Evolutionary conservation across 2,329 filamentous ascomycete genomes (phyloP), one percentile per base, ranked within the genome.

Genomic region (Hirsutella minnesotensis): DNA sequence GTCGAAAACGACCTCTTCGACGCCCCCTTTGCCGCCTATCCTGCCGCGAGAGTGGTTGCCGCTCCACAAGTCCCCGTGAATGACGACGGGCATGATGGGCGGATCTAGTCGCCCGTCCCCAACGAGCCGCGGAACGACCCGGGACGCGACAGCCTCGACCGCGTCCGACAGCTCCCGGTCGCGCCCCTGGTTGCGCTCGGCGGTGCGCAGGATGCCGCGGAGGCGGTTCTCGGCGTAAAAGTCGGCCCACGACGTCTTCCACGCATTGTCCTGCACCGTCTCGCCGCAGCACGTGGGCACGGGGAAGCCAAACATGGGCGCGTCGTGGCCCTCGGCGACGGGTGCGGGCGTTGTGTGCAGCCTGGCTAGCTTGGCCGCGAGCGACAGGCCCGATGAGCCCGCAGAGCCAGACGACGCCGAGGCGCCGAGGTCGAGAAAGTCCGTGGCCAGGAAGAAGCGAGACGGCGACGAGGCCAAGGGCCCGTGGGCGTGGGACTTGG

Each of bases 11-110:
- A 95, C 77, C 49, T 88, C 81, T 50, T 89, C 84, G 0, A 70
- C 63, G 1, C 67, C 70, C 0, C 70, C 69, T 27, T 57, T 52
- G 2, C 67, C 70, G 0, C 69, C 69, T 41, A 94, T 81, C 35
- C 67, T 68, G 0, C 83, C 88, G 3, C 67, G 62, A 10, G 78
- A 77, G 40, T 83, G 78, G 60, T 95, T 95, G 0, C 90, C 90
- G 49, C 79, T 84, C 90, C 90, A 95, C n/a, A 95, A 62, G 64
- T 95, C 89, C 1, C 90, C 90, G 56, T 96, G 90, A 1, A 95
- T 70, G 5, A 94, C 75, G 0, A 92, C 88, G 0, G 89, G 87
- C n/a, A 59, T 67, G 21, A 92, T 70, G 0, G 71, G 73, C 39
- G 75, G 29, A 18, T 34, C 65, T 10, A 94, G 60, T 55, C 80